Evolutionary conservation across 108 stramenopile genomes (phyloP).

Genomic region (Licmophora abbreviata): DNA sequence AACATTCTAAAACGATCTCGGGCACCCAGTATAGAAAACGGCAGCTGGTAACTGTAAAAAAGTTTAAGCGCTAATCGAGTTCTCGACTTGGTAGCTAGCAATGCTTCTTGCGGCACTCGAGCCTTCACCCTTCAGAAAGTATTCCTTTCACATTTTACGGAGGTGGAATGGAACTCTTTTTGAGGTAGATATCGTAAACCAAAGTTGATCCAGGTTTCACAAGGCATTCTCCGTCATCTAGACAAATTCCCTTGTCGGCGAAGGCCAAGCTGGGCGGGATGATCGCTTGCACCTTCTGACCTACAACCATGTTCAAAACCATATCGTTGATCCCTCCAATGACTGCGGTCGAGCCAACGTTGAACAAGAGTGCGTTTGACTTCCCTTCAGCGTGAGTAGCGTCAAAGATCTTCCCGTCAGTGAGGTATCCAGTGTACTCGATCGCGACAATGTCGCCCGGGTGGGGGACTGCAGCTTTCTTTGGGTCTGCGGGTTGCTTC

Average conservation of each 20-base stretch:
- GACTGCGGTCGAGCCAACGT: constrained; percentile 60
- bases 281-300: constrained; percentile 82
- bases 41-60: constrained; percentile 34
- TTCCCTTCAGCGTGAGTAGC: constrained; percentile 81
- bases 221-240: constrained; percentile 78
- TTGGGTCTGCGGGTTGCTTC: constrained; percentile 29
- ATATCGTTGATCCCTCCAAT: constrained; percentile 75
- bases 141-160: constrained; percentile 43
- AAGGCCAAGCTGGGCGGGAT: constrained; percentile 75
- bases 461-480: constrained; percentile 31
- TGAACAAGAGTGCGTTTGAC: constrained; percentile 63
- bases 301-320: constrained; percentile 65
- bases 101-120: not conserved
- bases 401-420: constrained; percentile 78
- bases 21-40: constrained; percentile 41
- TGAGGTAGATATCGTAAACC: constrained; percentile 76
- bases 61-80: not conserved
- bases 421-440: constrained; percentile 82
- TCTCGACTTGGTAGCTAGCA: not conserved
- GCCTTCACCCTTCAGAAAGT: not conserved
- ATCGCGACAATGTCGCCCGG: constrained; percentile 74
- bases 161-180: constrained; percentile 74
- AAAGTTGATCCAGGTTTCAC: constrained; percentile 80
- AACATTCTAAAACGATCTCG: constrained; percentile 35
- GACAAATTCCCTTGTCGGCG: constrained; percentile 74